Conservation (phyloP, 306 rosid genomes). For the Oemleria cerasiformis region DNA sequence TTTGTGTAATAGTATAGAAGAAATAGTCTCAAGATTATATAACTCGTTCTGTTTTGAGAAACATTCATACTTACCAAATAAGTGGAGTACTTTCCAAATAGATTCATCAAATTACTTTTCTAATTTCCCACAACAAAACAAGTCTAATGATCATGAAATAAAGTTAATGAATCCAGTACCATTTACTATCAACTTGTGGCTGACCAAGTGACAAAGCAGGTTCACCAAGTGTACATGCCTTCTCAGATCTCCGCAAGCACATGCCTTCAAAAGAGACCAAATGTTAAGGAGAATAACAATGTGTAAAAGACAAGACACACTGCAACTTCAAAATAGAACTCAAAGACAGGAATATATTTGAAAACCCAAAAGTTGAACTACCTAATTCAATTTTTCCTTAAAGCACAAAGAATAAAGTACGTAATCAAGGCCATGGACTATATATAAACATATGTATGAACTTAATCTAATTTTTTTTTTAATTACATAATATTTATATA, state of each 20-base stretch:
- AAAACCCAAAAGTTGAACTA: neutral
- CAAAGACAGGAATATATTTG: neutral
- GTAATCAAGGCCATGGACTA: neutral
- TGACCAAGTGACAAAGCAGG: constrained; percentile 46
- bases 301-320: constrained; percentile 5
- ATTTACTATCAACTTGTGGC: constrained; percentile 59
- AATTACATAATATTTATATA: neutral
- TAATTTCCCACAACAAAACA: constrained; percentile 11
- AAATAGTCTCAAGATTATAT: constrained; percentile 13
- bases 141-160: neutral
- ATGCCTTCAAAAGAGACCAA: constrained; percentile 58
- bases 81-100: constrained; percentile 5
- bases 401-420: neutral
- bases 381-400: neutral
- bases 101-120: neutral
- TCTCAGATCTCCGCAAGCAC: constrained; percentile 83
- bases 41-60: neutral
- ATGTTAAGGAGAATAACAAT: constrained; percentile 28
- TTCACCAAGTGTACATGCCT: constrained; percentile 67
- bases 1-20: neutral
- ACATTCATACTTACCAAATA: constrained; percentile 3
- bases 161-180: constrained; percentile 53
- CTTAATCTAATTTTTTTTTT: neutral
- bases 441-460: neutral
- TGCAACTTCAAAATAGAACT: neutral